phyloP scores from a whole-genome alignment of 2,329 filamentous ascomycete species.

The Alternaria panax region DNA sequence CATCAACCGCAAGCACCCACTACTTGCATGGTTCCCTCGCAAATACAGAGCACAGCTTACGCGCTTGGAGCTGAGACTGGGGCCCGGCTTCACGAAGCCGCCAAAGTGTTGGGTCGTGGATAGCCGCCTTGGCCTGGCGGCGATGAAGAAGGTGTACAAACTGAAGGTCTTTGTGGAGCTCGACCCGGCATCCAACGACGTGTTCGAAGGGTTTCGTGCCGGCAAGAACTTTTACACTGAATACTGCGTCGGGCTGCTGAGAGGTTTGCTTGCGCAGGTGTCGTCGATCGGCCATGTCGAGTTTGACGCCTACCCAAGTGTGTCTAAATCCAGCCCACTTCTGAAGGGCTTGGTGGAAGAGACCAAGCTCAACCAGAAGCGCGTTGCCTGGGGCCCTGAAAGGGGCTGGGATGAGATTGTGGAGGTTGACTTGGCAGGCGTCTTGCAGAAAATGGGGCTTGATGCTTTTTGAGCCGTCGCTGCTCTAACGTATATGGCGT shows the following conservation, averaged over 20 bases:
- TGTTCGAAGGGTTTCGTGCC: slow-evolving; percentile 73
- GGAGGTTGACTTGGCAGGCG: slow-evolving; percentile 37
- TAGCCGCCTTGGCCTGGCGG: slow-evolving; percentile 66
- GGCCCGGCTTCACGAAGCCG: slow-evolving; percentile 75
- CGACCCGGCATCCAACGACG: slow-evolving; percentile 70
- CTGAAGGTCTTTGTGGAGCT: slow-evolving; percentile 75
- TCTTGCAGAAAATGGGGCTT: slow-evolving; percentile 37
- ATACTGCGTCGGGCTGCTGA: slow-evolving; percentile 68
- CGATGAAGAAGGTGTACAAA: slow-evolving; percentile 66
- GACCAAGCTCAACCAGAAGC: slow-evolving; percentile 57
- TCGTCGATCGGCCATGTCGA: slow-evolving; percentile 66
- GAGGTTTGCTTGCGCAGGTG: slow-evolving; percentile 63
- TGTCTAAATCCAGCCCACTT: slow-evolving; percentile 71
- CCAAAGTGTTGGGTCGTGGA: slow-evolving; percentile 75
- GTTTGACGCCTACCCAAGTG: slow-evolving; percentile 73
- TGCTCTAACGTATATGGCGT: neutral
- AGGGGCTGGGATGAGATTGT: slow-evolving; percentile 65
- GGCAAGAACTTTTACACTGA: slow-evolving; percentile 73
- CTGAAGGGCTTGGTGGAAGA: slow-evolving; percentile 67
- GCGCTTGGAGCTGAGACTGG: slow-evolving; percentile 73
- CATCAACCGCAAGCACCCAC: slow-evolving; percentile 76
- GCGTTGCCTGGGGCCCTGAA: slow-evolving; percentile 72
- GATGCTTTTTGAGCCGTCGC: neutral
- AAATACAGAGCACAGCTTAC: slow-evolving; percentile 67
- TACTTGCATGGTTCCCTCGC: slow-evolving; percentile 70